Evolutionary conservation across 2,329 filamentous ascomycete genomes (phyloP).

Genomic region (Hymenoscyphus fructigenus): DNA sequence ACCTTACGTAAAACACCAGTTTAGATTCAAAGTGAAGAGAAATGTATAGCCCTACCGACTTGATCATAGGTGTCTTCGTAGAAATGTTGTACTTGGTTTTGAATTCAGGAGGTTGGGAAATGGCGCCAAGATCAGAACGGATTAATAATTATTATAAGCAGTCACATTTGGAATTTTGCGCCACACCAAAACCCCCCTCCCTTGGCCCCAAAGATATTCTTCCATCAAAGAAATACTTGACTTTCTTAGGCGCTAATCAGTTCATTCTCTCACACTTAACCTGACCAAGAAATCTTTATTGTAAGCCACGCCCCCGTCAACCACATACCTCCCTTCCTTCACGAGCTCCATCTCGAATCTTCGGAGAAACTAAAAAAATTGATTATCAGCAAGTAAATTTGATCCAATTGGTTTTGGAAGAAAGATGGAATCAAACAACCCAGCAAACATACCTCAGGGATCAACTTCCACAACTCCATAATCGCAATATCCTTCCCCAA

Average conservation of each 20-base stretch:
- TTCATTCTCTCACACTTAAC: background rate
- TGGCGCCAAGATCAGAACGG: no score
- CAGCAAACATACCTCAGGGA: background rate
- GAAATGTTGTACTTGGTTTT: no score
- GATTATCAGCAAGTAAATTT: background rate
- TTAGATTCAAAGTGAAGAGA: no score
- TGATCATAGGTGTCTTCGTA: no score
- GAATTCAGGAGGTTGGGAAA: no score
- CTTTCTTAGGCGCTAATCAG: background rate
- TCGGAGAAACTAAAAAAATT: background rate
- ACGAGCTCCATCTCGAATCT: background rate
- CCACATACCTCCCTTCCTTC: background rate
- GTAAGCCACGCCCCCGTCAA: background rate
- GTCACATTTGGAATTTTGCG: no score
- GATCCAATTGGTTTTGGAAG: background rate
- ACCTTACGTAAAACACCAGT: background rate
- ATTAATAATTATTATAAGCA: no score
- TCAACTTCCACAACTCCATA: constrained; percentile 2
- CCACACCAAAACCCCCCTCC: no score
- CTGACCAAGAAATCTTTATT: background rate
- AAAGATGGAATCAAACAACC: background rate
- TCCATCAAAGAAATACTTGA: no score
- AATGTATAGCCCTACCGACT: no score
- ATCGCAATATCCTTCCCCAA: background rate
- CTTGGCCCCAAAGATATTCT: no score